These are phyloP conservation scores for Piper longum DNA, from an alignment of 164 flowering plant genomes.

Conservation along the genomic window DNA sequence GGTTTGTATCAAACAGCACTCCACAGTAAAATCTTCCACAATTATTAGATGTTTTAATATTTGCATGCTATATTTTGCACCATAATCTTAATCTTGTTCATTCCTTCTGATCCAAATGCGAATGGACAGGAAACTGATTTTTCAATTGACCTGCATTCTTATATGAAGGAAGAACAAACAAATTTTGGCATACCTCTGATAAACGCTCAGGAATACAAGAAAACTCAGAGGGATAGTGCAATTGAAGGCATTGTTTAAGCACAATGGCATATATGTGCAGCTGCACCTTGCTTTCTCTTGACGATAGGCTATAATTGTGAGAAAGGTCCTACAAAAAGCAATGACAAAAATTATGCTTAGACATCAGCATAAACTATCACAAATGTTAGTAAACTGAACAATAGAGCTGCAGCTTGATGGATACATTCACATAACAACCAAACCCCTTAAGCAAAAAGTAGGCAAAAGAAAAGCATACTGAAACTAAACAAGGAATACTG, in stretches of 20 bases:
- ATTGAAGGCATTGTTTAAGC: conserved; percentile 47
- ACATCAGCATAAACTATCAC: neutral
- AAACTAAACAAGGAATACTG: neutral
- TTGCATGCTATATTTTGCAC: neutral
- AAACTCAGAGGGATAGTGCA: conserved; percentile 23
- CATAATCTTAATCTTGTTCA: neutral
- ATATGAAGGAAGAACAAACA: neutral
- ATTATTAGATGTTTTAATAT: too few species aligned
- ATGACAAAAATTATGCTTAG: too few species aligned
- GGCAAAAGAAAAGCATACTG: too few species aligned
- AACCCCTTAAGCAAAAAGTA: too few species aligned
- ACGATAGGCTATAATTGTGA: conserved; percentile 38
- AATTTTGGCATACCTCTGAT: conserved; percentile 32
- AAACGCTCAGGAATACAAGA: conserved; percentile 24
- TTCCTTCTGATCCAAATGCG: neutral
- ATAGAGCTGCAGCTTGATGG: too few species aligned
- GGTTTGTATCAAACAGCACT: neutral
- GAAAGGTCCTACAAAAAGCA: conserved; percentile 41
- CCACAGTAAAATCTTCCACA: neutral
- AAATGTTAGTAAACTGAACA: too few species aligned
- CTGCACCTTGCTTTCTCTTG: conserved; percentile 52
- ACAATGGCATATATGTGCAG: conserved; percentile 49
- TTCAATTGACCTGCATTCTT: neutral
- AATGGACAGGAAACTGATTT: too few species aligned
- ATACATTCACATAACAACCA: too few species aligned